Conservation (phyloP, 192 early-diverging fungal species). For the Lobosporangium transversale region DNA sequence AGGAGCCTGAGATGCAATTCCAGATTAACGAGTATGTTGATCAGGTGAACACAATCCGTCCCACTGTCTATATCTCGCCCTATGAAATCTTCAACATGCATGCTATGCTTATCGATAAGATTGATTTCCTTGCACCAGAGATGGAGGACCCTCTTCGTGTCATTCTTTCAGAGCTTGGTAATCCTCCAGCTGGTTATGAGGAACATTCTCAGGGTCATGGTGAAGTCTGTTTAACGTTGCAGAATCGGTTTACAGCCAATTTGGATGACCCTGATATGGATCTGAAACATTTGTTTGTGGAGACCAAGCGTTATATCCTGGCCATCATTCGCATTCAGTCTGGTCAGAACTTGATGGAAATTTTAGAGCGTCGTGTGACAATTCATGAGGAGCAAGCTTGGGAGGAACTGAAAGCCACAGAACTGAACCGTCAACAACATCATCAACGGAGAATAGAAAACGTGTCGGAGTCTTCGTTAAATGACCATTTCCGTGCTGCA, state of each 20-base stretch:
- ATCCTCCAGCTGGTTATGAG: constrained; percentile 54
- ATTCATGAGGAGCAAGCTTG: constrained; percentile 79
- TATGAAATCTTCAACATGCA: constrained; percentile 94
- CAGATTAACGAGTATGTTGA: constrained; percentile 93
- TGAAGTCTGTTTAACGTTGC: constrained; percentile 73
- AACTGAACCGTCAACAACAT: constrained; percentile 37
- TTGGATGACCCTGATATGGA: constrained; percentile 62
- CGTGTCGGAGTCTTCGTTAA: constrained; percentile 24
- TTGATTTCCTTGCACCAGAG: constrained; percentile 77
- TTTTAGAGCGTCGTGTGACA: constrained; percentile 80
- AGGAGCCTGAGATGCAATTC: constrained; percentile 89
- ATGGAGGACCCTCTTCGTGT: constrained; percentile 71
- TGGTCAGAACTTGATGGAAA: constrained; percentile 85
- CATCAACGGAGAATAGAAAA: constrained; percentile 41
- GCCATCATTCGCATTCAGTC: constrained; percentile 88
- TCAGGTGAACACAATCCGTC: constrained; percentile 79
- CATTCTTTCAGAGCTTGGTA: constrained; percentile 75
- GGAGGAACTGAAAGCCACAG: constrained; percentile 54
- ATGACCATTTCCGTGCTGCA: constrained; percentile 5
- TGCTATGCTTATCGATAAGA: constrained; percentile 78
- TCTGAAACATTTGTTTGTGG: constrained; percentile 77
- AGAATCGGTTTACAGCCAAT: constrained; percentile 75
- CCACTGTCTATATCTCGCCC: constrained; percentile 89
- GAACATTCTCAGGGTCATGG: constrained; percentile 53
- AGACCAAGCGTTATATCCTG: constrained; percentile 91